Percentiles rank a stretch among this genome's conserved stretches.
Conservation (phyloP, 192 early-diverging fungal genomes). For the Backusella mclennaniae region DNA sequence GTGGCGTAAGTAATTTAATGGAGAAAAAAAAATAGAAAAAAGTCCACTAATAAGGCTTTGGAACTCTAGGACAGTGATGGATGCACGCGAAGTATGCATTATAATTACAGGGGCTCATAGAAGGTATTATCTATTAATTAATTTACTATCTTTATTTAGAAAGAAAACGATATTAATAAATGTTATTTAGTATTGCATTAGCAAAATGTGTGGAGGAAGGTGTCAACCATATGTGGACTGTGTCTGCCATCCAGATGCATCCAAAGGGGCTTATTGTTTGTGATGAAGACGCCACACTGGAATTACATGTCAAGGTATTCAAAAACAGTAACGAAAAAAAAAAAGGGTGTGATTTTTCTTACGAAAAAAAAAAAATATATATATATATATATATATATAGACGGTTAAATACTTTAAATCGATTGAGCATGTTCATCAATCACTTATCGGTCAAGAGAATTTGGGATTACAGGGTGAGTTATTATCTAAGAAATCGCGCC, state of each 20-base stretch:
- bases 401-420: constrained; percentile 88
- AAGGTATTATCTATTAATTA: constrained; percentile 38
- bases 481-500: not conserved
- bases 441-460: constrained; percentile 19
- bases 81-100: constrained; percentile 79
- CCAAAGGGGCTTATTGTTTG: constrained; percentile 80
- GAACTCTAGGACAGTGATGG: constrained; percentile 70
- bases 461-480: constrained; percentile 18
- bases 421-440: constrained; percentile 78
- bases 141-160: not conserved
- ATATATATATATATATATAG: not conserved
- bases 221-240: constrained; percentile 89
- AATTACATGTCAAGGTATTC: constrained; percentile 73
- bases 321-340: not conserved
- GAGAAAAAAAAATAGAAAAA: not conserved
- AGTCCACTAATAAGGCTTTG: not conserved
- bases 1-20: constrained; percentile 53
- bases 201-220: constrained; percentile 82
- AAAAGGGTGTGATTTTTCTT: not conserved
- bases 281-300: constrained; percentile 84
- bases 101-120: constrained; percentile 81
- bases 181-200: constrained; percentile 53
- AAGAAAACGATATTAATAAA: not conserved
- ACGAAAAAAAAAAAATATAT: not conserved
- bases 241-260: constrained; percentile 82